Base-by-base conservation (phyloP, 768 basidiomycete species). In the Serpula lacrymans region DNA sequence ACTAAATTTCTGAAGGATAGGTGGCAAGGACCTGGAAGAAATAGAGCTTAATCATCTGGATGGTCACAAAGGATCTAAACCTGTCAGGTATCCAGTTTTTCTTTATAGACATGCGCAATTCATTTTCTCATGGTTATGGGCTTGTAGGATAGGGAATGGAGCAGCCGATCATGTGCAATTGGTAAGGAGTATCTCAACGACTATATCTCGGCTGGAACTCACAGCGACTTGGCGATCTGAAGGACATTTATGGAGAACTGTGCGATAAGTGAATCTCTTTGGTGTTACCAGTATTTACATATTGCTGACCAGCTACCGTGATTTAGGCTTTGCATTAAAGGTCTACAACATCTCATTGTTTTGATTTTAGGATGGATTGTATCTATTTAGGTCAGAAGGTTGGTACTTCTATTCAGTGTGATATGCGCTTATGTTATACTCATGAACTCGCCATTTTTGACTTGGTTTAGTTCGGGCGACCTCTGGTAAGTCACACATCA, bases 231-330 rank as follows among this genome's bases (percentile, higher is more conserved):
- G 39, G 53, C 36, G 2, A 14, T 34, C 8, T 42, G 2, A 47
- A 92, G 90, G 95, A 99, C 59, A 97, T 99, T 41, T 98, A 97
- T 50, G 95, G 95, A 23, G 94, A 96, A 66, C 62, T 93, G 88
- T 88, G 59, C 51, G 77, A 49, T 20, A 28, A 30, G 31, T 42
- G 49, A 23, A 57, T 41, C 6, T 23, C 35, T 37, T 34, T 20
- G 23, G 29, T 0, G 0, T 37, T 6, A 5, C 25, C 24, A 4
- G 22, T 33, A 14, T 11, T n/a, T n/a, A n/a, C n/a, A n/a, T n/a
- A n/a, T n/a, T n/a, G n/a, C n/a, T n/a, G n/a, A n/a, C n/a, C n/a
- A n/a, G n/a, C n/a, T n/a, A n/a, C n/a, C n/a, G n/a, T n/a, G n/a
- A n/a, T n/a, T n/a, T n/a, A n/a, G n/a, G n/a, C n/a, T n/a, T n/a